Percentiles rank a stretch among this genome's conserved stretches.
Conservation (phyloP, 371 early-diverging fungal genomes). For the Mucor circinelloides region DNA sequence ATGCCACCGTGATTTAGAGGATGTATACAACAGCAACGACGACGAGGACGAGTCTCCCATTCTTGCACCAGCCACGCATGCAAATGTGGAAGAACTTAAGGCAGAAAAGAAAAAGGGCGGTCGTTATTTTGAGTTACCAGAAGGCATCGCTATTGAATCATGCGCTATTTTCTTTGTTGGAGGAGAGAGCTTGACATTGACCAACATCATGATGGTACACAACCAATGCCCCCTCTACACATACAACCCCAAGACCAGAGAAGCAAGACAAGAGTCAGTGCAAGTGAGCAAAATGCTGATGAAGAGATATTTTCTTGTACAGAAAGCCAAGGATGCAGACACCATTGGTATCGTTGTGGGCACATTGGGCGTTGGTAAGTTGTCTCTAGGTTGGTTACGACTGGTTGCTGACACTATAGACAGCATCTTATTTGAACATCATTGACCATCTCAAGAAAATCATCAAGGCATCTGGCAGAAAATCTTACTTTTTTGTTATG, state of each 20-base stretch:
- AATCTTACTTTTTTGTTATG: constrained; percentile 89
- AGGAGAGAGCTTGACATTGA: constrained; percentile 77
- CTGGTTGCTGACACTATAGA: not conserved
- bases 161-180: constrained; percentile 85
- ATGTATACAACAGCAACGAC: not conserved
- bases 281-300: constrained; percentile 73
- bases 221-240: constrained; percentile 65
- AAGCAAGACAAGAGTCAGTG: constrained; percentile 63
- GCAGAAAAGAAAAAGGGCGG: constrained; percentile 45
- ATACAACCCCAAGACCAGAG: constrained; percentile 64
- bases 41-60: not conserved
- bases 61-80: constrained; percentile 12
- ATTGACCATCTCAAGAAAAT: constrained; percentile 79
- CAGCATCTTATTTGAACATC: constrained; percentile 82
- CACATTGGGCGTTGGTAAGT: constrained; percentile 88
- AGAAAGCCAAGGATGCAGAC: constrained; percentile 91
- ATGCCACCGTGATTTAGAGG: constrained; percentile 14
- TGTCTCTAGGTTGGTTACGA: not conserved
- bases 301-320: constrained; percentile 79
- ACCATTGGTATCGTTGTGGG: constrained; percentile 96
- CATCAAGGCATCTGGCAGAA: constrained; percentile 75
- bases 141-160: constrained; percentile 50
- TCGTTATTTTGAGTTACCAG: constrained; percentile 56
- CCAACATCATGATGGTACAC: constrained; percentile 86
- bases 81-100: constrained; percentile 10